These are phyloP conservation scores for Penicillium manginii DNA, from an alignment of 495 filamentous ascomycete species.

Conservation along the genomic window DNA sequence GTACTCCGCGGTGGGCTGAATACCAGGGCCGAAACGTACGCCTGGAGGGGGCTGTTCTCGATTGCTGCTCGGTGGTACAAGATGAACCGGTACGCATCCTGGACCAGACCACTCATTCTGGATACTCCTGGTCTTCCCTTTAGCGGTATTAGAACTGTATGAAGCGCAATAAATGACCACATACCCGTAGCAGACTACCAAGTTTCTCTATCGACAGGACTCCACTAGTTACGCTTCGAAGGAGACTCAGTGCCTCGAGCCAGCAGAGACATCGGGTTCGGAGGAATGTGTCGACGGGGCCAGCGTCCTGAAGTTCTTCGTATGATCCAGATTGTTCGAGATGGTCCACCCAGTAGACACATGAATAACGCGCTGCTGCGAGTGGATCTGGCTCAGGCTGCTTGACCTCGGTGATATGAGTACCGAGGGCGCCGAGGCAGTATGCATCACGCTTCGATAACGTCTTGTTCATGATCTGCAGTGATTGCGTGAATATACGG, in stretches of 20 bases:
- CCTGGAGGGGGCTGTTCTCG: slow-evolving; percentile 29
- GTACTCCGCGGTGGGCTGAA: slow-evolving; percentile 21
- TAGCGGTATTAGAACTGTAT: no score
- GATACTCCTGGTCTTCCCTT: no score
- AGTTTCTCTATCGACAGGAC: slow-evolving; percentile 1
- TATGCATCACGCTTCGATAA: slow-evolving; percentile 29
- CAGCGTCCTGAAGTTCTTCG: slow-evolving; percentile 2
- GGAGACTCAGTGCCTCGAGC: slow-evolving; percentile 35
- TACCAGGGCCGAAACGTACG: slow-evolving; percentile 29
- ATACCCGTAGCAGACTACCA: no score
- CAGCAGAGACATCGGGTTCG: slow-evolving; percentile 37
- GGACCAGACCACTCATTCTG: neutral
- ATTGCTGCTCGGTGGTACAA: slow-evolving; percentile 16
- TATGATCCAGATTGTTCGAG: slow-evolving; percentile 19
- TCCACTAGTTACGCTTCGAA: slow-evolving; percentile 12
- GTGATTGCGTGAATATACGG: slow-evolving; percentile 32
- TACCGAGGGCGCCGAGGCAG: slow-evolving; percentile 14
- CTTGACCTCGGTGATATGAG: slow-evolving; percentile 6
- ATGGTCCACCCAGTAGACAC: slow-evolving; percentile 45
- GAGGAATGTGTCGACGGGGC: slow-evolving; percentile 18
- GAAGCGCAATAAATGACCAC: no score
- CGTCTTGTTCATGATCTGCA: slow-evolving; percentile 19
- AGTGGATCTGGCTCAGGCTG: slow-evolving; percentile 19
- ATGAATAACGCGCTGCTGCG: slow-evolving; percentile 31
- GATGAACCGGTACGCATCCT: slow-evolving; percentile 17